Evolutionary conservation across 1,284 basidiomycete species (phyloP), one percentile per base, ranked within the genome.

Genomic region (Malassezia arunalokei): DNA sequence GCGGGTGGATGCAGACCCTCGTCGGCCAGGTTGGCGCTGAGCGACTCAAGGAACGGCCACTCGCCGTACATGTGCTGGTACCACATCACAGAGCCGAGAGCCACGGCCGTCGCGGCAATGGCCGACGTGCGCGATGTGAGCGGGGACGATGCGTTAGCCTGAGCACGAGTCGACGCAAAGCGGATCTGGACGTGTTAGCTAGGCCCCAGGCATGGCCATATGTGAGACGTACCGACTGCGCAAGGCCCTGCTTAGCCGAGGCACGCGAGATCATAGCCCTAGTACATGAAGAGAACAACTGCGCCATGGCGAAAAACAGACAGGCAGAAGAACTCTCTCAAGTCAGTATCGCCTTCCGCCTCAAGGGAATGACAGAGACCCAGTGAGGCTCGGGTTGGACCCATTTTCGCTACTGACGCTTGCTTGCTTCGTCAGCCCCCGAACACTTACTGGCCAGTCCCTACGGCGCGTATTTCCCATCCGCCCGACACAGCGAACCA

Each of bases 21-120:
- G 66, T 99, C 94, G 46, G 84, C 58, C 59, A 64, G 60, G 64
- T 67, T 71, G 48, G 68, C 68, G 45, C 54, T 57, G 46, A 60
- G 56, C 32, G 50, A 60, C 58, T 66, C 63, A 35, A 71, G 40
- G 55, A 68, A 68, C 41, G 68, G 68, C 7, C 67, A 49, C 29
- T 81, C 79, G 62, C 91, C 94, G 75, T 89, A 96, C 52, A 92
- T 81, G 75, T 92, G 85, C 67, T 86, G 84, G 80, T 98, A 98
- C 88, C 87, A 92, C 52, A 87, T 88, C 74, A 92, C 80, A 39
- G 90, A 85, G 57, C 92, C 90, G 60, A 79, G 85, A 45, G 90
- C 82, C 72, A 86, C 77, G 58, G 84, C 78, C 42, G 88, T 83
- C 58, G 84, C 82, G 54, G 85, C 83, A 56, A 82, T 80, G 55